Conservation (phyloP, 2,329 filamentous ascomycete genomes). For the Colletotrichum gigasporum region DNA sequence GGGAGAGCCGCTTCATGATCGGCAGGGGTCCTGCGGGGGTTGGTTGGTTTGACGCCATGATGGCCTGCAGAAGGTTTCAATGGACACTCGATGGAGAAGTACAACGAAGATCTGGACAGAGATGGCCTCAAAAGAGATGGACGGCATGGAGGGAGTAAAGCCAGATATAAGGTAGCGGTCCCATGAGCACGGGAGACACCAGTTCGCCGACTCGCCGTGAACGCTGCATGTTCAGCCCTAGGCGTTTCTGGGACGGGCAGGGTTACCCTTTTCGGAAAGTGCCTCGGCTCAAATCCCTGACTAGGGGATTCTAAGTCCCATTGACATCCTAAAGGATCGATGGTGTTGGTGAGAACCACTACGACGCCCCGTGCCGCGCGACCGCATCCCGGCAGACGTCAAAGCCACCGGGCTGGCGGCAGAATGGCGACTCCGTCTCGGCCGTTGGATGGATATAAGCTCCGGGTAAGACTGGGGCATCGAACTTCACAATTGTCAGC, state of each 20-base stretch:
- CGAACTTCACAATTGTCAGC: too few species aligned
- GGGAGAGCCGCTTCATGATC: conserved; percentile 50
- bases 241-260: neutral
- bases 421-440: neutral
- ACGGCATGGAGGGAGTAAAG: conserved; percentile 7
- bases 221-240: conserved; percentile 9
- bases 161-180: conserved; percentile 12
- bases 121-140: neutral
- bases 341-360: neutral
- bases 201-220: too few species aligned
- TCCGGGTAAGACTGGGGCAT: neutral
- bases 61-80: neutral
- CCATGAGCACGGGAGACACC: conserved; percentile 18
- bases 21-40: conserved; percentile 38
- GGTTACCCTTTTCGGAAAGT: conserved; percentile 8
- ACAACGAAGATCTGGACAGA: neutral
- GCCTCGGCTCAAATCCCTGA: conserved; percentile 10
- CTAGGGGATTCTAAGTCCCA: neutral
- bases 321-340: neutral
- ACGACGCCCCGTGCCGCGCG: too few species aligned
- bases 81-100: neutral
- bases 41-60: conserved; percentile 40
- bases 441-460: neutral
- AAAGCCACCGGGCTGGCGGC: neutral
- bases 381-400: neutral